Conservation (phyloP, 331 rosid species). For the Quercus lobata region DNA sequence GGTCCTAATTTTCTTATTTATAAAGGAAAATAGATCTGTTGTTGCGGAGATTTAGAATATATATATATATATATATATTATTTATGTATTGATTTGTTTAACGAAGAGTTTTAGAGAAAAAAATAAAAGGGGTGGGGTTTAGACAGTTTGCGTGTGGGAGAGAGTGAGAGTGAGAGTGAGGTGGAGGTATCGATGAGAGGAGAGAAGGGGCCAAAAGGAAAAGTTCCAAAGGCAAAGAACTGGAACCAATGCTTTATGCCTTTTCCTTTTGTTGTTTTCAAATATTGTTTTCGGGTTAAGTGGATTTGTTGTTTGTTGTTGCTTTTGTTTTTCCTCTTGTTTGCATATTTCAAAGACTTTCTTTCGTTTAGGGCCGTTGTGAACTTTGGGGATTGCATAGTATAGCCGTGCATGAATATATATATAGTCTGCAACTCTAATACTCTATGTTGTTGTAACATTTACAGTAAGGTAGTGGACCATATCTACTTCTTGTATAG, state of each 20-base stretch:
- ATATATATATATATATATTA: too few relatives aligned
- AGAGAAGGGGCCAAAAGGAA: slow-evolving; percentile 71
- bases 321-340: slow-evolving; percentile 31
- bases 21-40: too few relatives aligned
- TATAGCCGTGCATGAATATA: slow-evolving; percentile 22
- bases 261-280: slow-evolving; percentile 34
- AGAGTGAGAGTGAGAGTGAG: not conserved
- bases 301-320: slow-evolving; percentile 58
- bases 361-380: slow-evolving; percentile 56
- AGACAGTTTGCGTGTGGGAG: slow-evolving; percentile 9
- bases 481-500: slow-evolving; percentile 2
- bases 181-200: slow-evolving; percentile 52
- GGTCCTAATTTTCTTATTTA: too few relatives aligned
- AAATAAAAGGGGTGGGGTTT: not conserved
- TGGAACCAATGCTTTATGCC: slow-evolving; percentile 57
- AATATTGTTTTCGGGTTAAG: slow-evolving; percentile 48
- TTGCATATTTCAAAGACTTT: slow-evolving; percentile 47
- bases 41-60: too few relatives aligned
- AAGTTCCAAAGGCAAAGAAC: slow-evolving; percentile 64
- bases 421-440: slow-evolving; percentile 9
- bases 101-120: not conserved
- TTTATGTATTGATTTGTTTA: too few relatives aligned
- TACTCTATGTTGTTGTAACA: not conserved
- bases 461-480: slow-evolving; percentile 26
- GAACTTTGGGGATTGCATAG: slow-evolving; percentile 19